phyloP scores from a whole-genome alignment of 352 stramenopile genomes.

The Globisporangium middletonii region DNA sequence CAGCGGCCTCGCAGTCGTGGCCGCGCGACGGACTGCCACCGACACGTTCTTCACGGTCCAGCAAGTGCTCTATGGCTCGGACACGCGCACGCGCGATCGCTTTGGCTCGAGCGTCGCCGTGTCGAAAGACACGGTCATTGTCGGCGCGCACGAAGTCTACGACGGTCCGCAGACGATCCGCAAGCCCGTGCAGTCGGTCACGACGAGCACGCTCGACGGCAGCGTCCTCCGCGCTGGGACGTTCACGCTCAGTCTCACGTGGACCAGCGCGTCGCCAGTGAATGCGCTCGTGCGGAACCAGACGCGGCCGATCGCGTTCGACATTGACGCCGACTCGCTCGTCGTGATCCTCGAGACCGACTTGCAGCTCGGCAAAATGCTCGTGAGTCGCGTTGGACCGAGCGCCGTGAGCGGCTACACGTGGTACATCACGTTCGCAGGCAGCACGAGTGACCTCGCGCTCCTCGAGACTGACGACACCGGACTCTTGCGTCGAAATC shows the following conservation, averaged over 20 bases:
- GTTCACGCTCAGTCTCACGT: slow-evolving; percentile 43
- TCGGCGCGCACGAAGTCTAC: slow-evolving; percentile 64
- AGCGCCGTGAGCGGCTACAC: slow-evolving; percentile 49
- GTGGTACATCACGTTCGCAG: slow-evolving; percentile 83
- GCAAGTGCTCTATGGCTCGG: slow-evolving; percentile 57
- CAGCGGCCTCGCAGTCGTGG: slow-evolving; percentile 46
- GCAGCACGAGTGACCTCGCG: slow-evolving; percentile 41
- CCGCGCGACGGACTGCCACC: slow-evolving; percentile 33
- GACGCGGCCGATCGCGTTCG: slow-evolving; percentile 45
- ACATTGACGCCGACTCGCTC: slow-evolving; percentile 37
- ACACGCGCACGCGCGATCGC: slow-evolving; percentile 51
- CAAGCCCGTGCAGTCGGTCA: slow-evolving; percentile 66
- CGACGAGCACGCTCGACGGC: slow-evolving; percentile 21
- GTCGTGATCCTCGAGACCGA: slow-evolving; percentile 58
- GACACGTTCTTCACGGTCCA: slow-evolving; percentile 74
- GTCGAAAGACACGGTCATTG: slow-evolving; percentile 61
- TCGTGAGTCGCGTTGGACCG: slow-evolving; percentile 59
- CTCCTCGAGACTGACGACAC: slow-evolving; percentile 48
- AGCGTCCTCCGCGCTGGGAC: slow-evolving; percentile 24
- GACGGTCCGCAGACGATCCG: slow-evolving; percentile 50
- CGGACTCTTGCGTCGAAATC: slow-evolving; percentile 16
- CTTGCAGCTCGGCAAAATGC: slow-evolving; percentile 59
- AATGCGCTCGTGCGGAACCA: slow-evolving; percentile 21
- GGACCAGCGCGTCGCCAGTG: slow-evolving; percentile 7
- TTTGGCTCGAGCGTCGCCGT: slow-evolving; percentile 73